Evolutionary conservation across 176 grass and related monocot genomes (phyloP).

Genomic region (Ananas comosus): DNA sequence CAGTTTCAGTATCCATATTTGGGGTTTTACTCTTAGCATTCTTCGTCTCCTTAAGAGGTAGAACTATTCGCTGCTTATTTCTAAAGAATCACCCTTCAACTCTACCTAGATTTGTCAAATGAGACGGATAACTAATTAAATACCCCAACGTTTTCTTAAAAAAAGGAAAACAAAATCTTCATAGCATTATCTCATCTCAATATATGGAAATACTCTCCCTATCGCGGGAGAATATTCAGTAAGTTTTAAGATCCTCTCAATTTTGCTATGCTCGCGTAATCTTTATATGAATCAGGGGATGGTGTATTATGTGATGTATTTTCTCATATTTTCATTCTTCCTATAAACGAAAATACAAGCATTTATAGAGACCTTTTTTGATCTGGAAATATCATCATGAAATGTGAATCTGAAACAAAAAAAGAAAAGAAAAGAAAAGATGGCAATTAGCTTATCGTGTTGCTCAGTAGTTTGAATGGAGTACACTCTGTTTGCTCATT

Average conservation of each 20-base stretch:
- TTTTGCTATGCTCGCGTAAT: too few species aligned
- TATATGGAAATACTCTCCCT: too few species aligned
- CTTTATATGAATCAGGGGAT: not conserved
- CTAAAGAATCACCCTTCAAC: not conserved
- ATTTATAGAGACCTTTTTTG: not conserved
- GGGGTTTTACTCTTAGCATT: constrained; percentile 18
- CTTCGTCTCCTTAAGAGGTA: constrained; percentile 13
- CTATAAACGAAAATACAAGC: not conserved
- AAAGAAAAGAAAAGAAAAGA: too few species aligned
- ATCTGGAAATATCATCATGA: not conserved
- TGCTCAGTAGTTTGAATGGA: too few species aligned
- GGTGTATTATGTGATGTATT: not conserved
- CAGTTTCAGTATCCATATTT: constrained; percentile 8
- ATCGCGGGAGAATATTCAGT: too few species aligned
- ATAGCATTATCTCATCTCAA: too few species aligned
- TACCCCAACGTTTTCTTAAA: too few species aligned
- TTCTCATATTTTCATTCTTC: not conserved
- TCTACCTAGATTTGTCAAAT: not conserved
- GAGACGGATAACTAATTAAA: not conserved
- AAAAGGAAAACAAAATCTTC: too few species aligned
- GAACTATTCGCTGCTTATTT: not conserved
- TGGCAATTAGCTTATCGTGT: too few species aligned
- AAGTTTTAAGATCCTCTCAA: too few species aligned
- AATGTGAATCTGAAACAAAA: not conserved
- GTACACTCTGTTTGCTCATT: too few species aligned